A percentile compares a stretch with the other conserved stretches of the same genome.
These are phyloP conservation scores for Nemania sp. DNA, from an alignment of 2,329 filamentous ascomycete genomes.

Conservation along the genomic window DNA sequence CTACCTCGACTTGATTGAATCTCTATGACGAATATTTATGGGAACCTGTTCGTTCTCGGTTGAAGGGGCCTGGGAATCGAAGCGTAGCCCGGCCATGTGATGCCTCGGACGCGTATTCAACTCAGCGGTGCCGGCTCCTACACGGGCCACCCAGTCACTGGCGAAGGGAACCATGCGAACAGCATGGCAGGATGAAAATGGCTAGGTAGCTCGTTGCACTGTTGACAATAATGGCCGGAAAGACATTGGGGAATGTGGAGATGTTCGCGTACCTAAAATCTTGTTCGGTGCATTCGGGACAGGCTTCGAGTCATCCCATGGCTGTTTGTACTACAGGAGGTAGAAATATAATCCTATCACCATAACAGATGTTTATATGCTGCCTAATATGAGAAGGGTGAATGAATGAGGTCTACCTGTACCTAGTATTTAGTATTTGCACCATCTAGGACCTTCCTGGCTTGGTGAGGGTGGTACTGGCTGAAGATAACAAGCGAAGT, in stretches of 20 bases:
- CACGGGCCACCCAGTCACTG: too few relatives aligned
- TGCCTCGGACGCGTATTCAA: background rate
- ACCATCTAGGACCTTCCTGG: too few relatives aligned
- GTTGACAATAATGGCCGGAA: background rate
- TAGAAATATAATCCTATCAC: constrained; percentile 6
- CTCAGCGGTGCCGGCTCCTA: background rate
- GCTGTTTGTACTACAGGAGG: background rate
- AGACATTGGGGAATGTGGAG: constrained; percentile 14
- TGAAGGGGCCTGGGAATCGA: background rate
- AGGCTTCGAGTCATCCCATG: background rate
- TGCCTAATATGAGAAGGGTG: background rate
- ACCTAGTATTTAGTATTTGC: too few relatives aligned
- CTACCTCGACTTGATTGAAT: background rate
- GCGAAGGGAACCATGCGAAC: too few relatives aligned
- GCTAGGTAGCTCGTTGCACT: background rate
- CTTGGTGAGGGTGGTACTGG: too few relatives aligned
- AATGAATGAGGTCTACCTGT: background rate
- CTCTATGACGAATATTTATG: too few relatives aligned
- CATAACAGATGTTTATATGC: background rate
- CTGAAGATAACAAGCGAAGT: too few relatives aligned
- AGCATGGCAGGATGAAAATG: background rate
- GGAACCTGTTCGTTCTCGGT: background rate
- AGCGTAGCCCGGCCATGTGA: background rate
- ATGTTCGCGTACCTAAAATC: constrained; percentile 6
- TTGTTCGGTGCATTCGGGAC: background rate